Conservation (phyloP, 805 yeast species). For the Barnettozyma sp. region DNA sequence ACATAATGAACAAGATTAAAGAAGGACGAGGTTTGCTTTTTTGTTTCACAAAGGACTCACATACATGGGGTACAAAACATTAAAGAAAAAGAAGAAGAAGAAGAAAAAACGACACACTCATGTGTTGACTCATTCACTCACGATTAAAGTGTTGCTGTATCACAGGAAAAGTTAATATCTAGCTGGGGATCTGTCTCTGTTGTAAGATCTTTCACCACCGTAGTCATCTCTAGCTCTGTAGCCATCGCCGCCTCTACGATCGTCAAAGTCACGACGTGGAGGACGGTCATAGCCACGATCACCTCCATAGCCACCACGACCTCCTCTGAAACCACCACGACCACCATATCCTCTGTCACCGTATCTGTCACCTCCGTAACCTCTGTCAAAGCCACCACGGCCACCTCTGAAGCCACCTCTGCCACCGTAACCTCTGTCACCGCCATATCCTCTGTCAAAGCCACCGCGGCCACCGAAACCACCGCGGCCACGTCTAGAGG, state of each 20-base stretch:
- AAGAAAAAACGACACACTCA: too few species aligned
- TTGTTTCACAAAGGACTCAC: too few species aligned
- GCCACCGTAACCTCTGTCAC: slow-evolving; percentile 35
- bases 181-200: slow-evolving; percentile 72
- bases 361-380: slow-evolving; percentile 39
- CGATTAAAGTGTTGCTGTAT: too few species aligned
- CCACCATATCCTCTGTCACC: slow-evolving; percentile 27
- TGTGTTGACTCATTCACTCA: too few species aligned
- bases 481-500: slow-evolving; percentile 34
- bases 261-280: slow-evolving; percentile 12
- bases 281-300: slow-evolving; percentile 20
- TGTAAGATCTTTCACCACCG: slow-evolving; percentile 35
- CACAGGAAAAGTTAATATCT: slow-evolving; percentile 61
- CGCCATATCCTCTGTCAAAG: slow-evolving; percentile 36
- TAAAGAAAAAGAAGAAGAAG: not conserved
- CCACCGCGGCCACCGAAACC: slow-evolving; percentile 35
- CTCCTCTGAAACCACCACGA: slow-evolving; percentile 30
- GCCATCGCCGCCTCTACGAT: slow-evolving; percentile 8
- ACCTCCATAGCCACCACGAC: slow-evolving; percentile 33
- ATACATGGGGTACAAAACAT: too few species aligned
- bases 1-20: too few species aligned
- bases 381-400: slow-evolving; percentile 30
- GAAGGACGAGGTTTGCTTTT: too few species aligned
- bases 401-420: slow-evolving; percentile 37
- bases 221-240: slow-evolving; percentile 33